phyloP scores from a whole-genome alignment of 345 rosid species.

The Eucalyptus microcorys region DNA sequence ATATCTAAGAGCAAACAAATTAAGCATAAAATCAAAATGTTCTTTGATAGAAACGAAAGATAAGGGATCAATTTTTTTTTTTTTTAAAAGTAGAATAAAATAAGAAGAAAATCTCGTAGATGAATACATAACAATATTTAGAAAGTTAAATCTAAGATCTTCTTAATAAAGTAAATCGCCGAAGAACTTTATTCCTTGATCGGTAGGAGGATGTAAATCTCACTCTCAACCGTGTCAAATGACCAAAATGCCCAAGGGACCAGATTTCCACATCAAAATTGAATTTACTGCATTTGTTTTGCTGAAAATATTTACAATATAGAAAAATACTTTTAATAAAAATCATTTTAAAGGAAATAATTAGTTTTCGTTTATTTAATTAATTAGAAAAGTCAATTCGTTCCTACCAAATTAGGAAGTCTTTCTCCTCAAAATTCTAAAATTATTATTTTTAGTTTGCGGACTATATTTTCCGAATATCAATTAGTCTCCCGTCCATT shows the following conservation, averaged over 20 bases:
- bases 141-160: not conserved
- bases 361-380: accelerated
- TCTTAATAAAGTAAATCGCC: not conserved
- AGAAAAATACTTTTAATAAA: not conserved
- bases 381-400: accelerated
- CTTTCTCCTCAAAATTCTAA: not conserved
- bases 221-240: not conserved
- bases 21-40: not conserved
- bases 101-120: not conserved
- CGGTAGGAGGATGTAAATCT: not conserved
- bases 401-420: not conserved
- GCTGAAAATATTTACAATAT: too few relatives aligned
- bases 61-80: not conserved
- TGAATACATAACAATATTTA: not conserved
- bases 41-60: not conserved
- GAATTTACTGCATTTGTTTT: not conserved
- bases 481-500: not conserved
- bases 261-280: not conserved
- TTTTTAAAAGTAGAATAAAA: not conserved
- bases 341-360: not conserved
- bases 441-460: not conserved
- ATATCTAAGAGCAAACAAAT: not conserved
- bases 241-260: not conserved
- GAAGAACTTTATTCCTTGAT: not conserved
- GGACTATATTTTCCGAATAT: not conserved